These are phyloP conservation scores for Aurantiochytrium sp. DNA, from an alignment of 108 stramenopile species.

Conservation along the genomic window DNA sequence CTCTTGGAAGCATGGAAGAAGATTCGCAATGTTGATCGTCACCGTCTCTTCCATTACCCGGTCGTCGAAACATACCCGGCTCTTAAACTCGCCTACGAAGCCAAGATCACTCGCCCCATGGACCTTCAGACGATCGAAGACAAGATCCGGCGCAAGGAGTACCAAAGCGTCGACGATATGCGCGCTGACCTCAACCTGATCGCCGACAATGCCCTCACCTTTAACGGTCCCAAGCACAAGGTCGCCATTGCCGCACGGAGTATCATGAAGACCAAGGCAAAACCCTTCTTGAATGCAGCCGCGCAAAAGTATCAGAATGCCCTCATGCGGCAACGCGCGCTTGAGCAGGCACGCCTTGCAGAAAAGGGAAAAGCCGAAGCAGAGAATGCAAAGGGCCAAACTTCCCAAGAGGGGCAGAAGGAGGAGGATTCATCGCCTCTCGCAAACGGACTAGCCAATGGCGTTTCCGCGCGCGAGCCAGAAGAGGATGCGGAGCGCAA, in stretches of 20 bases:
- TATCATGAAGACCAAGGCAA: not conserved
- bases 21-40: not conserved
- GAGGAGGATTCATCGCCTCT: too few relatives aligned
- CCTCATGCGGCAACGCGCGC: not conserved
- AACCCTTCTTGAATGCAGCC: not conserved
- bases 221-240: not conserved
- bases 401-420: too few relatives aligned
- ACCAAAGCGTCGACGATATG: not conserved
- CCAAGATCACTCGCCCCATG: not conserved
- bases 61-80: not conserved
- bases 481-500: not conserved
- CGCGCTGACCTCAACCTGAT: not conserved
- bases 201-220: not conserved
- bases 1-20: not conserved
- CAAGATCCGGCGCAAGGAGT: not conserved
- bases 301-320: not conserved
- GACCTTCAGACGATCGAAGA: slow-evolving; percentile 10
- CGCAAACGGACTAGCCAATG: not conserved
- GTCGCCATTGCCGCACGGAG: not conserved
- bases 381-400: not conserved
- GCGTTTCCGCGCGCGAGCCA: not conserved
- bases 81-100: not conserved
- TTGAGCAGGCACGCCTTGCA: not conserved
- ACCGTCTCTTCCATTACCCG: not conserved
- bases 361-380: not conserved